Base-by-base conservation (phyloP, 495 filamentous ascomycete species). In the Cercophora scortea region DNA sequence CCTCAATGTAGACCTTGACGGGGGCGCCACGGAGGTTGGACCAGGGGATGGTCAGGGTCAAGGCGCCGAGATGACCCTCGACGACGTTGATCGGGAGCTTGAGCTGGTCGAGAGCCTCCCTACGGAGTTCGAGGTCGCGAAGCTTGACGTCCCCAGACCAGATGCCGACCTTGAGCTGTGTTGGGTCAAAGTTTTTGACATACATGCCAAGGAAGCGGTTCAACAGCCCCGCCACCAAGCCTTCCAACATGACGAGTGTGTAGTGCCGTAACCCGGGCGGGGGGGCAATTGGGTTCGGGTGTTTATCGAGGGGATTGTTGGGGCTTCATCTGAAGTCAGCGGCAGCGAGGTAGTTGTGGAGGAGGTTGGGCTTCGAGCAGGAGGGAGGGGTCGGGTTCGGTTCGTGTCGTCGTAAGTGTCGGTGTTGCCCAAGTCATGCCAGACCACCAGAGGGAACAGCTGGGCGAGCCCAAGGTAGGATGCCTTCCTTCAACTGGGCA, bases 191-290 rank as follows among this genome's bases (percentile, higher is more conserved):
- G 69, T 98, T 98, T 77, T 93, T 90, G 66, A 98, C 90, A 73
- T 97, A 97, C 83, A 97, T 96, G 74, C 94, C 94, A 82, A 98
- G 71, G 72, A 97, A 96, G 71, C 94, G 88, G 73, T 98, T 98
- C 62, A 98, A 84, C 73, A 98, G 77, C 68, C 90, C 94, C 58
- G 93, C 89, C 56, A 83, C 81, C 50, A 84, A 69, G 58, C 81
- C 81, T 76, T 84, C 81, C 64, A 84, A 66, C 81, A 84, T 84
- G 52, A 56, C 68, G 67, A 55, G 50, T 55, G 47, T 61, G 54
- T 52, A 60, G 59, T 63, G 76, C 78, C 76, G 74, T 79, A 46
- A 79, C 74, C 76, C 77, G 52, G 77, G 74, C 75, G 59, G 74
- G 75, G n/a, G 73, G 52, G 25, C 39, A 34, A 49, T 12, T 49